A percentile compares a stretch with the other conserved stretches of the same genome.
Conservation (phyloP, 2,329 filamentous ascomycete genomes). For the Diaporthe ampelina region DNA sequence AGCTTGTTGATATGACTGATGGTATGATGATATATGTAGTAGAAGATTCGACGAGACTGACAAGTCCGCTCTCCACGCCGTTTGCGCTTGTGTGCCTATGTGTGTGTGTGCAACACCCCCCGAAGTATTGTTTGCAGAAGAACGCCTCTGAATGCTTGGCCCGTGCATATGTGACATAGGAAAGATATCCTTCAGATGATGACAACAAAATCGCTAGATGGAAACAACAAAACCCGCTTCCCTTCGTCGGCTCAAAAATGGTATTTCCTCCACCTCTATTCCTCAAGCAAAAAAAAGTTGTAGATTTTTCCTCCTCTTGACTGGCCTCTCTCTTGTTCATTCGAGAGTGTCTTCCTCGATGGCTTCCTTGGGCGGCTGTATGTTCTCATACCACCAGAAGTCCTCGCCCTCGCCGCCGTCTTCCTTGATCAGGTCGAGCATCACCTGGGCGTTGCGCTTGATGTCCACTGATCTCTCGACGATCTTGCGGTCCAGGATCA, state of each 20-base stretch:
- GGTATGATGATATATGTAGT: conserved; percentile 30
- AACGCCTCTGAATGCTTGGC: conserved; percentile 39
- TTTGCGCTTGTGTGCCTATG: neutral
- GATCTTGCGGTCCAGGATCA: conserved; percentile 71
- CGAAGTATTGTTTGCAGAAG: conserved; percentile 2
- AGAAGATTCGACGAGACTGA: conserved; percentile 10
- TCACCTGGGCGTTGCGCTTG: conserved; percentile 72
- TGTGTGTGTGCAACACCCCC: conserved; percentile 9
- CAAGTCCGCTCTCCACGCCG: conserved; percentile 21
- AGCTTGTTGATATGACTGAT: conserved; percentile 27
- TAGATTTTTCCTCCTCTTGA: conserved; percentile 37
- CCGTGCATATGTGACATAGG: conserved; percentile 33
- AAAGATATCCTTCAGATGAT: conserved; percentile 36
- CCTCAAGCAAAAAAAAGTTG: neutral
- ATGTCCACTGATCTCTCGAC: conserved; percentile 72
- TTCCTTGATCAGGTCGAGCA: conserved; percentile 75
- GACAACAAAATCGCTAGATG: neutral
- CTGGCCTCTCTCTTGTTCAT: conserved; percentile 43
- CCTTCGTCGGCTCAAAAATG: conserved; percentile 18
- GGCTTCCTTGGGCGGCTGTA: conserved; percentile 63
- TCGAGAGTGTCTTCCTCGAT: conserved; percentile 66
- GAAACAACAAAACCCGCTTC: conserved; percentile 19
- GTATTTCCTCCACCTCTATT: conserved; percentile 29
- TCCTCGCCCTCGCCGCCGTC: conserved; percentile 71
- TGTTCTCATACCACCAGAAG: conserved; percentile 72